Evolutionary conservation across 768 basidiomycete genomes (phyloP).

Genomic region (Arthromyces matolae): DNA sequence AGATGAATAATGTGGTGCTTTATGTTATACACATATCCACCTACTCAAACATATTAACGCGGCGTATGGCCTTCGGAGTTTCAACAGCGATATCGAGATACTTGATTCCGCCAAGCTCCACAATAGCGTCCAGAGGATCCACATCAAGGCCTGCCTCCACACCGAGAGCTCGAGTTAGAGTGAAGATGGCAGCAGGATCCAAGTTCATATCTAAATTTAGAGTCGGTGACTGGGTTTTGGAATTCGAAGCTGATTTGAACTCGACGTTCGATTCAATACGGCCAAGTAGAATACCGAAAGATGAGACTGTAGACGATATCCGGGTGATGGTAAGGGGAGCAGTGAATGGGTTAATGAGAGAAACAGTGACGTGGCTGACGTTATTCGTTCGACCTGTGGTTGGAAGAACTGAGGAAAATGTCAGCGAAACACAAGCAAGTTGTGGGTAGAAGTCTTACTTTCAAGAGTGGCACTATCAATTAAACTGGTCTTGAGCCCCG

Average conservation of each 20-base stretch:
- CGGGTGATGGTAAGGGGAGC: slow-evolving; percentile 52
- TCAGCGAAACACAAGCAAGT: slow-evolving; percentile 3
- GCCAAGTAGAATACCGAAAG: slow-evolving; percentile 60
- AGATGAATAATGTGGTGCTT: not conserved
- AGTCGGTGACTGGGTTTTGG: slow-evolving; percentile 51
- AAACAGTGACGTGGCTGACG: slow-evolving; percentile 60
- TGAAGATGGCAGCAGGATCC: slow-evolving; percentile 65
- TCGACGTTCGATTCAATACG: slow-evolving; percentile 50
- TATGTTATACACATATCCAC: slow-evolving; percentile 20
- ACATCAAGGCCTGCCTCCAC: slow-evolving; percentile 59
- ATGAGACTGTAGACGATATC: slow-evolving; percentile 57
- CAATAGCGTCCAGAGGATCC: slow-evolving; percentile 62
- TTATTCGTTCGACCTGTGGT: slow-evolving; percentile 63
- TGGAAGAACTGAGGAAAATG: slow-evolving; percentile 44
- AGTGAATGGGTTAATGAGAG: slow-evolving; percentile 66
- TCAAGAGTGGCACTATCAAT: slow-evolving; percentile 53
- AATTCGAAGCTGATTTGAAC: slow-evolving; percentile 51
- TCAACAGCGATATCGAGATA: slow-evolving; percentile 45
- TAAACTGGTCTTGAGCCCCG: slow-evolving; percentile 55
- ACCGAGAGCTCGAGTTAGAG: slow-evolving; percentile 63
- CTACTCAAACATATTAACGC: slow-evolving; percentile 55
- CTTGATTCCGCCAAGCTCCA: slow-evolving; percentile 60
- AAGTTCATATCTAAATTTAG: slow-evolving; percentile 64
- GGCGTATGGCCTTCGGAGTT: slow-evolving; percentile 26
- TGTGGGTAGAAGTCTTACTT: slow-evolving; percentile 37